phyloP scores from a whole-genome alignment of 2,329 filamentous ascomycete genomes.

The Diaporthe ampelina region DNA sequence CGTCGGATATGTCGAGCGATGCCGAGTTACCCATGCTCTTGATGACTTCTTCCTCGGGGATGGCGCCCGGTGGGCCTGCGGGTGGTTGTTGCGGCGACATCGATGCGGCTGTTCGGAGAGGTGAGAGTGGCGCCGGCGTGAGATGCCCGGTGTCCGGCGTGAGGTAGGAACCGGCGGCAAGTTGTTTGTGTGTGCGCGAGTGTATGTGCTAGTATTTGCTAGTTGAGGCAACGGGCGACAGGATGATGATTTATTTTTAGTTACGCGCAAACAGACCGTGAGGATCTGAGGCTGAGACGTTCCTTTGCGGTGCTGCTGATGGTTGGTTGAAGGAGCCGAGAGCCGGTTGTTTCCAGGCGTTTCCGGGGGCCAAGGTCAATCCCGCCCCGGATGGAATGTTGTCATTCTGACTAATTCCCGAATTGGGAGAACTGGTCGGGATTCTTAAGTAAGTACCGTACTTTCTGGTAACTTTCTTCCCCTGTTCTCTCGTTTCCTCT shows the following conservation, averaged over 20 bases:
- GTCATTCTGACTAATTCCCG: constrained; percentile 2
- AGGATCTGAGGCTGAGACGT: neutral
- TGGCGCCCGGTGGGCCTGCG: neutral
- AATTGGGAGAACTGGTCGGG: neutral
- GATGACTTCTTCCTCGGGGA: constrained; percentile 9
- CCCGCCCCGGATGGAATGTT: neutral
- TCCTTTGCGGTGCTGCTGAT: neutral
- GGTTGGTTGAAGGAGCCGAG: neutral
- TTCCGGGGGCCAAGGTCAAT: neutral
- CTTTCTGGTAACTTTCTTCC: neutral
- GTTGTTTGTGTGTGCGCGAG: neutral
- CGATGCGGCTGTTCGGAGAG: neutral
- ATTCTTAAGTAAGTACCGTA: neutral
- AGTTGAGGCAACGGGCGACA: fast-evolving
- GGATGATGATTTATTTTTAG: too few relatives aligned
- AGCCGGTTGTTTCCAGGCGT: neutral
- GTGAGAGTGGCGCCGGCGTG: too few relatives aligned
- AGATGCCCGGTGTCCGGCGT: too few relatives aligned
- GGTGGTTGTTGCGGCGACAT: neutral
- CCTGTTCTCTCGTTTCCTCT: neutral
- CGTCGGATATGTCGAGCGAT: neutral
- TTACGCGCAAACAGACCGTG: too few relatives aligned
- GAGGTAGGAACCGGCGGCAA: too few relatives aligned
- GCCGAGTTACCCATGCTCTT: neutral
- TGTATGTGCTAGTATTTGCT: too few relatives aligned